Percentiles rank a stretch among this genome's conserved stretches.
Conservation (phyloP, 371 early-diverging fungal species). For the Lichtheimia corymbifera region DNA sequence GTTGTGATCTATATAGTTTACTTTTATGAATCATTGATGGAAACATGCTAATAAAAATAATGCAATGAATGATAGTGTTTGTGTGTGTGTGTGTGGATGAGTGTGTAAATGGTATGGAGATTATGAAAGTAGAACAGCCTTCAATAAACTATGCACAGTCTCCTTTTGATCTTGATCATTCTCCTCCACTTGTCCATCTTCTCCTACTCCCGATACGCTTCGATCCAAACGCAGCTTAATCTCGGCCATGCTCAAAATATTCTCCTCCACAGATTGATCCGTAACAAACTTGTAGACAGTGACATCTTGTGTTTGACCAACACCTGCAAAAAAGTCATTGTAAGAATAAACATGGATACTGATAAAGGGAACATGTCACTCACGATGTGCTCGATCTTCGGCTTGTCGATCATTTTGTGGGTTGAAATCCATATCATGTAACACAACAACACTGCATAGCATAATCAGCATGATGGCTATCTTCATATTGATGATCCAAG, state of each 20-base stretch:
- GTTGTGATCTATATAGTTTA: too few relatives aligned
- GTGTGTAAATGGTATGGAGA: not conserved
- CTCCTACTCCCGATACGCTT: constrained; percentile 41
- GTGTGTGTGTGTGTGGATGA: too few relatives aligned
- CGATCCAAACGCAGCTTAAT: constrained; percentile 80
- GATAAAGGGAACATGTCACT: constrained; percentile 8
- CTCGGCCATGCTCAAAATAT: constrained; percentile 67
- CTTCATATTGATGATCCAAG: not conserved
- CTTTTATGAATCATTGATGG: too few relatives aligned
- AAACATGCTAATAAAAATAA: too few relatives aligned
- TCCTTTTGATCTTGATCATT: constrained; percentile 11
- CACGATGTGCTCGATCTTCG: constrained; percentile 88
- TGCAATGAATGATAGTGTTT: too few relatives aligned
- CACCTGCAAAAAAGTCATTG: constrained; percentile 41
- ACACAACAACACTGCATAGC: constrained; percentile 67
- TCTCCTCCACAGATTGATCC: constrained; percentile 75
- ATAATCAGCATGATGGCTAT: not conserved
- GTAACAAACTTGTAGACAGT: constrained; percentile 76
- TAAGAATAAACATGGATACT: not conserved
- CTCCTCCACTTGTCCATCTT: not conserved
- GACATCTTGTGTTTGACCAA: constrained; percentile 91
- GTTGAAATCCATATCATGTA: constrained; percentile 93
- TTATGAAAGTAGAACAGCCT: constrained; percentile 15
- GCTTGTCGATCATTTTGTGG: constrained; percentile 97
- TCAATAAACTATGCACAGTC: constrained; percentile 15